A percentile compares a stretch with the other conserved stretches of the same genome.
phyloP scores from a whole-genome alignment of 768 basidiomycete species.

The Hebeloma cylindrosporum region DNA sequence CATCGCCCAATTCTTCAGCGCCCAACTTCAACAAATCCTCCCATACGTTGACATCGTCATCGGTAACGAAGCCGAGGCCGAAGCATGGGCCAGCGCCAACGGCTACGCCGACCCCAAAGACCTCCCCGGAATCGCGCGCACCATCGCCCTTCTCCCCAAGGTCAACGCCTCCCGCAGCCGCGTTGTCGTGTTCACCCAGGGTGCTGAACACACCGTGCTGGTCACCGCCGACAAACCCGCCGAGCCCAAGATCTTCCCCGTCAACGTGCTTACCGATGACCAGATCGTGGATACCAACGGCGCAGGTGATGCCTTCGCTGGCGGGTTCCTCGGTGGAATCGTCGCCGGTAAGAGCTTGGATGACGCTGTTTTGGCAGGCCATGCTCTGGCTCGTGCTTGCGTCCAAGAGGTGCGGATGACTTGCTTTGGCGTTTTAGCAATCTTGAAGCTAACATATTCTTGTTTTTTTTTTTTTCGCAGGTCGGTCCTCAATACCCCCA shows the following conservation, averaged over 20 bases:
- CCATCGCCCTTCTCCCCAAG: slow-evolving; percentile 77
- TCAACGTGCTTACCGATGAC: slow-evolving; percentile 54
- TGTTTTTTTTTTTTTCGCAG: slow-evolving; percentile 22
- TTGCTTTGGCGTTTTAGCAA: no score
- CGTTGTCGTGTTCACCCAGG: slow-evolving; percentile 89
- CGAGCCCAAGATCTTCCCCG: slow-evolving; percentile 54
- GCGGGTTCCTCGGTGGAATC: slow-evolving; percentile 88
- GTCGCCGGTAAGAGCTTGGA: slow-evolving; percentile 76
- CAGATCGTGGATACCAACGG: slow-evolving; percentile 96
- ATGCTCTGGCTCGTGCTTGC: slow-evolving; percentile 83
- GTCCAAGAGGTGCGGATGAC: slow-evolving; percentile 82
- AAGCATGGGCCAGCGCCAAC: slow-evolving; percentile 74
- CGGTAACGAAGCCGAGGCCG: slow-evolving; percentile 96
- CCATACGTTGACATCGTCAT: slow-evolving; percentile 88
- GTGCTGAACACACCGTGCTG: slow-evolving; percentile 74
- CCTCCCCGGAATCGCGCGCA: slow-evolving; percentile 65
- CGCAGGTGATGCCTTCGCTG: slow-evolving; percentile 96
- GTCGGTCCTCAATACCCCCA: slow-evolving; percentile 54
- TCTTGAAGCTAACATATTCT: neutral
- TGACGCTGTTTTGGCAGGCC: slow-evolving; percentile 81
- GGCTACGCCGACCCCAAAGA: slow-evolving; percentile 67
- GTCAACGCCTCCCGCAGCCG: slow-evolving; percentile 75
- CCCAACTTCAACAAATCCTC: slow-evolving; percentile 77
- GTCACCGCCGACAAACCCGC: slow-evolving; percentile 61
- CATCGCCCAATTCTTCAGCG: slow-evolving; percentile 90